These are phyloP conservation scores for Globisporangium polare DNA, from an alignment of 352 stramenopile species.

Conservation along the genomic window DNA sequence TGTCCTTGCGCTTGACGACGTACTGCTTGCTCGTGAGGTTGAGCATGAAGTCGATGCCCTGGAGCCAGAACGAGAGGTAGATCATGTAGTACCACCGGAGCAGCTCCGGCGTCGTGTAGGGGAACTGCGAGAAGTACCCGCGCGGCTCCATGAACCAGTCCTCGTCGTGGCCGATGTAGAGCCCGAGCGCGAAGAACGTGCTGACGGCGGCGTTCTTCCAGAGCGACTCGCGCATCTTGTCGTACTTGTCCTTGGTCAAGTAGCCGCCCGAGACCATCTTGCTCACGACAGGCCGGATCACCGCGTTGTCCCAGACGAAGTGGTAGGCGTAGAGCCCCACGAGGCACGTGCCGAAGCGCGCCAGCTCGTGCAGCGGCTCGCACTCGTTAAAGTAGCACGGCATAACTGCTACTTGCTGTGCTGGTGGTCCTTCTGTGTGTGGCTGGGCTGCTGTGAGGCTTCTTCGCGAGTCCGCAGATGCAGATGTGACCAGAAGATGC, in stretches of 20 bases:
- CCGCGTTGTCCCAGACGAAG: constrained; percentile 56
- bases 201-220: constrained; percentile 79
- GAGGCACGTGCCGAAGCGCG: constrained; percentile 55
- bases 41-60: constrained; percentile 84
- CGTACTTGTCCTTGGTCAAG: constrained; percentile 54
- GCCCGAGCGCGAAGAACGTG: constrained; percentile 51
- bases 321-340: constrained; percentile 67
- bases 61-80: constrained; percentile 79
- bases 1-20: constrained; percentile 80
- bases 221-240: constrained; percentile 82
- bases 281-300: constrained; percentile 51
- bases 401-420: constrained; percentile 24
- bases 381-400: constrained; percentile 72
- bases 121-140: constrained; percentile 61
- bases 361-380: constrained; percentile 40
- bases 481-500: not conserved
- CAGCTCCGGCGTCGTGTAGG: constrained; percentile 36
- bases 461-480: constrained; percentile 1
- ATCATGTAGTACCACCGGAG: constrained; percentile 86
- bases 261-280: constrained; percentile 36
- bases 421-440: not conserved
- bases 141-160: constrained; percentile 76
- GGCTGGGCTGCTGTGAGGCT: not conserved
- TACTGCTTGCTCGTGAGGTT: constrained; percentile 81
- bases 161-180: constrained; percentile 58